Conservation (phyloP, 2,329 filamentous ascomycete species). For the Paraphaeosphaeria sporulosa region DNA sequence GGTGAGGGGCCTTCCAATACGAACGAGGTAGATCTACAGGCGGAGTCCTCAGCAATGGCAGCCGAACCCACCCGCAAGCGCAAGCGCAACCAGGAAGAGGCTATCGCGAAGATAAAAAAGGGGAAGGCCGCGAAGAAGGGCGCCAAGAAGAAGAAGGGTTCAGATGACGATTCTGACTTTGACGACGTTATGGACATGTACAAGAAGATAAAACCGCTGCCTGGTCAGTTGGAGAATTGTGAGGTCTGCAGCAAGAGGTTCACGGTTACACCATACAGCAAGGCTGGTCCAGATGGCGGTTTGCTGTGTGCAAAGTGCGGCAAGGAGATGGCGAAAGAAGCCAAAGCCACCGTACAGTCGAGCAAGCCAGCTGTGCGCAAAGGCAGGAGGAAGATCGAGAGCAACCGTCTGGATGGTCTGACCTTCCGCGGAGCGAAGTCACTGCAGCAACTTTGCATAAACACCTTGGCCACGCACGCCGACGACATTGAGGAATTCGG, state of each 20-base stretch:
- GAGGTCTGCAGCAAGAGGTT: conserved; percentile 86
- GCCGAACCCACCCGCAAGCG: conserved; percentile 61
- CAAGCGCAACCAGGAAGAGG: conserved; percentile 64
- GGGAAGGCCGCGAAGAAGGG: conserved; percentile 60
- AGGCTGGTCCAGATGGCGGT: conserved; percentile 81
- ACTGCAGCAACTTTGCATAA: conserved; percentile 69
- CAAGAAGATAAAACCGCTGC: conserved; percentile 67
- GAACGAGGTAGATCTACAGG: conserved; percentile 43
- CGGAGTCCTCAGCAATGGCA: conserved; percentile 50
- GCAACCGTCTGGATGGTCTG: conserved; percentile 81
- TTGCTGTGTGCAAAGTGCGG: conserved; percentile 86
- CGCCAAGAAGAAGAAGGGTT: conserved; percentile 51
- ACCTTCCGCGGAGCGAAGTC: conserved; percentile 71
- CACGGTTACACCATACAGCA: conserved; percentile 89
- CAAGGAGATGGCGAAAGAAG: conserved; percentile 73
- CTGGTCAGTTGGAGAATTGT: conserved; percentile 89
- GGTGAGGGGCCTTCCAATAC: conserved; percentile 45
- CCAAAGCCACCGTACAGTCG: conserved; percentile 66
- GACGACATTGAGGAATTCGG: conserved; percentile 71
- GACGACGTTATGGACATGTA: conserved; percentile 62
- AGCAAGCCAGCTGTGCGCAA: conserved; percentile 65
- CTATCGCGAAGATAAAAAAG: conserved; percentile 51
- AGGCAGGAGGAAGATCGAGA: conserved; percentile 78
- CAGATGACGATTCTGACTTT: conserved; percentile 54
- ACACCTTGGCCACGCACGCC: conserved; percentile 69